Conservation (phyloP, 148 eudicot genomes). For the Persicaria tinctoria region DNA sequence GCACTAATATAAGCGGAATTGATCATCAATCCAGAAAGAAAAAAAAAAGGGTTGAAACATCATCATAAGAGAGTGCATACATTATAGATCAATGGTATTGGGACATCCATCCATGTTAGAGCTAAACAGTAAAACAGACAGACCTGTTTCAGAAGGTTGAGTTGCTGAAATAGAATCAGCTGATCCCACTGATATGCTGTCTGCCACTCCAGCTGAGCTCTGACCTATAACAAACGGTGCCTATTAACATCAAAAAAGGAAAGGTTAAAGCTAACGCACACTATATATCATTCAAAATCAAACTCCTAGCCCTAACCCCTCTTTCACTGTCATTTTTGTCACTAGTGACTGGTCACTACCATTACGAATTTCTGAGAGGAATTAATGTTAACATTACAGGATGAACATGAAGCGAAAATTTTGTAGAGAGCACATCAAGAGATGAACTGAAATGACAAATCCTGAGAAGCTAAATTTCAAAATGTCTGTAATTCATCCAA, state of each 20-base stretch:
- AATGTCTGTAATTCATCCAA: no score
- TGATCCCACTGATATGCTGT: slow-evolving; percentile 44
- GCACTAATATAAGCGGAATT: background rate
- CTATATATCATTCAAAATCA: background rate
- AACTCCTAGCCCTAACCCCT: no score
- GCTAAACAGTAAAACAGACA: background rate
- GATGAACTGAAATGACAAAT: no score
- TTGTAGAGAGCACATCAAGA: no score
- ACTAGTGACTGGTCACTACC: no score
- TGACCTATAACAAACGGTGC: slow-evolving; percentile 47
- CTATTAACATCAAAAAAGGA: slow-evolving; percentile 20
- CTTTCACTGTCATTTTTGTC: no score
- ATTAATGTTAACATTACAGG: no score
- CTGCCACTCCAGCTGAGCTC: slow-evolving; percentile 37
- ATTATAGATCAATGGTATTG: background rate
- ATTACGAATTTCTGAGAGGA: no score
- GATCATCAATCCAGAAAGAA: background rate
- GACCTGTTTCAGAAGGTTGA: slow-evolving; percentile 47
- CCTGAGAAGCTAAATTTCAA: no score
- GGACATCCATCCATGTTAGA: background rate
- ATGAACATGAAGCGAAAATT: no score
- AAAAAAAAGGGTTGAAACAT: background rate
- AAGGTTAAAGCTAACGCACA: background rate
- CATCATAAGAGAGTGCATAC: background rate
- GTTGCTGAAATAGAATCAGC: slow-evolving; percentile 39